These are phyloP conservation scores for Corynespora cassiicola DNA, from an alignment of 2,329 filamentous ascomycete genomes.

Conservation along the genomic window DNA sequence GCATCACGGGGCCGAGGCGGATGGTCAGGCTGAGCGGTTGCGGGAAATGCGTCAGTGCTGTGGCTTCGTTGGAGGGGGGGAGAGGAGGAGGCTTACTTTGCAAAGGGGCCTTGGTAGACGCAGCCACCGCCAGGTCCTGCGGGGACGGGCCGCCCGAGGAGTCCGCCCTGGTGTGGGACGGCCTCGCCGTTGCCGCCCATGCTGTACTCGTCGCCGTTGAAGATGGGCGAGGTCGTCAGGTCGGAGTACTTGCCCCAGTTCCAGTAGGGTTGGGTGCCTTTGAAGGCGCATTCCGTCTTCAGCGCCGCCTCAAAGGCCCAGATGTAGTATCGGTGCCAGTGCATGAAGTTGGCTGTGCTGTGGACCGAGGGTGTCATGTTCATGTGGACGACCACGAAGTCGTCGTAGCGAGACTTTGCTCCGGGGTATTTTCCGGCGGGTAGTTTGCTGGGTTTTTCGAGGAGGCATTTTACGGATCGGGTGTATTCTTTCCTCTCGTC, in stretches of 20 bases:
- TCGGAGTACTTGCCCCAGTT: constrained; percentile 61
- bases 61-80: background rate
- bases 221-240: constrained; percentile 56
- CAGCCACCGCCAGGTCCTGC: constrained; percentile 64
- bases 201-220: constrained; percentile 61
- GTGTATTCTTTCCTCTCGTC: constrained; percentile 41
- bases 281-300: constrained; percentile 50
- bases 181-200: constrained; percentile 56
- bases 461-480: constrained; percentile 39
- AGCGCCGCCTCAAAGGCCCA: constrained; percentile 52
- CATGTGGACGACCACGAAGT: constrained; percentile 40
- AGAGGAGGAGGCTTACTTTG: constrained; percentile 39
- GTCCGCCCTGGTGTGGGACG: constrained; percentile 20
- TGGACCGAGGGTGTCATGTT: constrained; percentile 39
- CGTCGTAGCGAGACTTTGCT: constrained; percentile 40
- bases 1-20: constrained; percentile 55
- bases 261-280: constrained; percentile 55
- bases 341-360: constrained; percentile 39
- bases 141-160: constrained; percentile 42
- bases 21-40: constrained; percentile 41
- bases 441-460: constrained; percentile 32
- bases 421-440: constrained; percentile 34
- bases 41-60: background rate
- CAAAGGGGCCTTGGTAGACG: constrained; percentile 59
- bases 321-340: constrained; percentile 52